Percentiles rank a stretch among this genome's conserved stretches.
Evolutionary conservation across 139 green algal species (phyloP).

Genomic region (Chlamydomonas sp.): DNA sequence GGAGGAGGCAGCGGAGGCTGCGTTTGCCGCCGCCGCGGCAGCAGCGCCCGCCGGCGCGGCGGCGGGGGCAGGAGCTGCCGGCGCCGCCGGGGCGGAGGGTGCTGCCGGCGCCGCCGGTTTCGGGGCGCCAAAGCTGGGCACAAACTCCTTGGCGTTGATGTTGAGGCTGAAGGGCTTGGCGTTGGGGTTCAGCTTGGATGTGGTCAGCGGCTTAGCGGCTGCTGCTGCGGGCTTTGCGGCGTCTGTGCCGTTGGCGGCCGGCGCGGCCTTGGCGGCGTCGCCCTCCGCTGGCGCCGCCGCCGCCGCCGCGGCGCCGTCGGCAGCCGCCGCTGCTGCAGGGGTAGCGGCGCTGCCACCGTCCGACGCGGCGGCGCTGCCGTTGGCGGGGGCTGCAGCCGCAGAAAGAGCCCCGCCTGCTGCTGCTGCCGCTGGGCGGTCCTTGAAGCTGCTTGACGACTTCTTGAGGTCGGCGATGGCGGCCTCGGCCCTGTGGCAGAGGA

Average conservation of each 20-base stretch:
- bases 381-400: slow-evolving; percentile 1
- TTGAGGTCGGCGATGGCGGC: slow-evolving; percentile 18
- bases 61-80: background rate
- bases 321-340: slow-evolving; percentile 4
- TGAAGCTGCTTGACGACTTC: slow-evolving; percentile 29
- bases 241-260: background rate
- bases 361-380: background rate
- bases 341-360: background rate
- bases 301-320: background rate
- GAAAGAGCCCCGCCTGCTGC: background rate
- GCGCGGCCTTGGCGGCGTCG: background rate
- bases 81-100: no score
- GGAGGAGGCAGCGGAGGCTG: background rate
- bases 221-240: background rate
- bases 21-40: background rate
- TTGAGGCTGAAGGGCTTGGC: slow-evolving; percentile 73
- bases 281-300: slow-evolving; percentile 10
- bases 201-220: background rate
- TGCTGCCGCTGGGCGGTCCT: background rate
- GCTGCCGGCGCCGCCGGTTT: background rate
- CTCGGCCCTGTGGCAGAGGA: background rate
- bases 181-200: slow-evolving; percentile 64
- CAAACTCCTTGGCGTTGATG: slow-evolving; percentile 68
- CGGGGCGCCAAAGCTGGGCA: slow-evolving; percentile 36
- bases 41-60: background rate